Percentiles rank a stretch among this genome's conserved stretches.
phyloP scores from a whole-genome alignment of 2,329 filamentous ascomycete species.

The Xylariaceae sp. region DNA sequence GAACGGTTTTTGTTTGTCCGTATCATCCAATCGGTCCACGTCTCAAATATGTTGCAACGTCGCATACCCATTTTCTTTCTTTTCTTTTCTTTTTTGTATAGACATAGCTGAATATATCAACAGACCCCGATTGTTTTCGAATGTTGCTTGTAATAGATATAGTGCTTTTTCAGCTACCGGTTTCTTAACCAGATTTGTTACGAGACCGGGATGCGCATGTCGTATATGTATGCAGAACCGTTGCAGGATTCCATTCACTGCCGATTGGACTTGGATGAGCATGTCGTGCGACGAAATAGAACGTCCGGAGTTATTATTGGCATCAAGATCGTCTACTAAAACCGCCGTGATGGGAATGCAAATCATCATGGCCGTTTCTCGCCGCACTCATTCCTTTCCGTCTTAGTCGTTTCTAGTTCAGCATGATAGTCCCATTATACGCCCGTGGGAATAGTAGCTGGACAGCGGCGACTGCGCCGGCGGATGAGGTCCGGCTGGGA shows the following conservation, averaged over 20 bases:
- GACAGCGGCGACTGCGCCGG: not conserved
- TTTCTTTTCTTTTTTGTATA: not conserved
- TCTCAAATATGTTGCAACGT: not conserved
- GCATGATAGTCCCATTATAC: not conserved
- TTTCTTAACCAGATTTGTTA: too few relatives aligned
- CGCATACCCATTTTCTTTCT: not conserved
- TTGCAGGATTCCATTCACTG: too few relatives aligned
- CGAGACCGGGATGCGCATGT: too few relatives aligned
- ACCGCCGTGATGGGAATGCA: not conserved
- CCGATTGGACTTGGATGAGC: too few relatives aligned
- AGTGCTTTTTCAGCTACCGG: not conserved
- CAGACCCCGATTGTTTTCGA: too few relatives aligned
- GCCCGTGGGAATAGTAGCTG: not conserved
- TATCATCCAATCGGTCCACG: not conserved
- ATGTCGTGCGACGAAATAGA: too few relatives aligned
- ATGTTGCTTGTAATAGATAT: not conserved
- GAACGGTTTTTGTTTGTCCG: too few relatives aligned
- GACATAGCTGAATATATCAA: too few relatives aligned
- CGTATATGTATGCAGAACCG: too few relatives aligned
- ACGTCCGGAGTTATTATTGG: too few relatives aligned
- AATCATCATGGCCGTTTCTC: not conserved
- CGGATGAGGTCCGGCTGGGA: not conserved
- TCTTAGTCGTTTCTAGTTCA: not conserved
- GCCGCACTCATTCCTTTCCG: not conserved
- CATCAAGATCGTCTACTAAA: not conserved